These are phyloP conservation scores for Elsinoe arachidis DNA, from an alignment of 2,329 filamentous ascomycete genomes.

Conservation along the genomic window DNA sequence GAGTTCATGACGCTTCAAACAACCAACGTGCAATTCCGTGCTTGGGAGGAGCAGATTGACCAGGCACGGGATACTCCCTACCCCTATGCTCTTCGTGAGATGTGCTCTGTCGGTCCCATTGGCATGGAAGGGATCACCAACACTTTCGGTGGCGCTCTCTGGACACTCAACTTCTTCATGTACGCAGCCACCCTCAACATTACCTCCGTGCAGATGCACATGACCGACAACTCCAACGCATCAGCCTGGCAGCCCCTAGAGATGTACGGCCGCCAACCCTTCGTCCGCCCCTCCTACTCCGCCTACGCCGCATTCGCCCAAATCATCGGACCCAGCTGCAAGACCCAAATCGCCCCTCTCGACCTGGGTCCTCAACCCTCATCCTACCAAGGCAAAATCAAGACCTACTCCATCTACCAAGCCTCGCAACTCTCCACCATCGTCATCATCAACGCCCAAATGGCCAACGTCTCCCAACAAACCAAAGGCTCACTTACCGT, in stretches of 20 bases:
- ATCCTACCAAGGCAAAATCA: slow-evolving; percentile 34
- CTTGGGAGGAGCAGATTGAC: slow-evolving; percentile 38
- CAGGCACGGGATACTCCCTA: slow-evolving; percentile 35
- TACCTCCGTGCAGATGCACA: slow-evolving; percentile 43
- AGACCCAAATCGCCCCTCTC: slow-evolving; percentile 35
- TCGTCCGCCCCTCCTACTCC: slow-evolving; percentile 44
- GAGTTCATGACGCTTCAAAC: slow-evolving; percentile 38
- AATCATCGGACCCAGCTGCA: slow-evolving; percentile 39
- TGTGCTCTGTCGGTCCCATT: slow-evolving; percentile 43
- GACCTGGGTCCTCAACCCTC: slow-evolving; percentile 25
- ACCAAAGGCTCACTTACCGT: slow-evolving; percentile 35
- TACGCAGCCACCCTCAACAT: slow-evolving; percentile 42
- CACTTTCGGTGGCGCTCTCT: slow-evolving; percentile 42
- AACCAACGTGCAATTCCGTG: slow-evolving; percentile 40
- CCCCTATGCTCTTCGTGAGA: slow-evolving; percentile 44
- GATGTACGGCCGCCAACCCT: slow-evolving; percentile 21
- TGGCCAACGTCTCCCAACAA: slow-evolving; percentile 32
- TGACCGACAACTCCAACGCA: slow-evolving; percentile 46
- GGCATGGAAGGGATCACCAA: slow-evolving; percentile 40
- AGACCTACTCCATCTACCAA: slow-evolving; percentile 40
- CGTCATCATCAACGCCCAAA: slow-evolving; percentile 40
- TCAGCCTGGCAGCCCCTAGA: slow-evolving; percentile 43
- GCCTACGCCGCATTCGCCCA: slow-evolving; percentile 44
- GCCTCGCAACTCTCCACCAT: slow-evolving; percentile 34
- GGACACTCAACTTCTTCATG: slow-evolving; percentile 45